Evolutionary conservation across 352 stramenopile genomes (phyloP).

Genomic region (Phytophthora melonis): DNA sequence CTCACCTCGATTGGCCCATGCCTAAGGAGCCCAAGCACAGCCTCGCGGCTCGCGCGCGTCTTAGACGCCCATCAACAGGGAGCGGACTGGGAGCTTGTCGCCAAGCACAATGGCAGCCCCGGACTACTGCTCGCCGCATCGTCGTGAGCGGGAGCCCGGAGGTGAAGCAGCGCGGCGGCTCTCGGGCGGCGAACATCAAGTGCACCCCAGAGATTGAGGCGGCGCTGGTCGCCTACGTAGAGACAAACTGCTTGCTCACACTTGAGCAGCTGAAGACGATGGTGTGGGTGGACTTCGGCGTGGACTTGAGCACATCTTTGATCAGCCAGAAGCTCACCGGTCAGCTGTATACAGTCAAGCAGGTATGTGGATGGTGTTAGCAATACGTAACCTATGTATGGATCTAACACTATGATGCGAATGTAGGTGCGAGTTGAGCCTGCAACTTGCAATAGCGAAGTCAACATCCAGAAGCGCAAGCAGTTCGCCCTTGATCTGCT

Average conservation of each 20-base stretch:
- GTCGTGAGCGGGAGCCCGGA: background rate
- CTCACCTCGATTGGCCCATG: too few relatives aligned
- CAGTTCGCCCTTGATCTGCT: background rate
- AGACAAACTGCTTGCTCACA: background rate
- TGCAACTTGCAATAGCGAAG: background rate
- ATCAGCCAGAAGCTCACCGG: too few relatives aligned
- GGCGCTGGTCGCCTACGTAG: too few relatives aligned
- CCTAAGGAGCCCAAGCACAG: too few relatives aligned
- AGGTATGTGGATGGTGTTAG: too few relatives aligned
- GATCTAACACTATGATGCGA: background rate
- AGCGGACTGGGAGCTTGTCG: slow-evolving; percentile 14
- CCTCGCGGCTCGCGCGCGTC: too few relatives aligned
- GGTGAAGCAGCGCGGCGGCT: background rate
- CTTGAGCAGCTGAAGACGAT: background rate
- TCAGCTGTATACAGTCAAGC: too few relatives aligned
- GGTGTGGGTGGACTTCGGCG: background rate
- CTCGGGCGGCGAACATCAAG: background rate
- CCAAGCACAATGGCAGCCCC: background rate
- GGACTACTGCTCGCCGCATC: slow-evolving; percentile 1
- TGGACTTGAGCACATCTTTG: background rate
- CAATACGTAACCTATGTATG: too few relatives aligned
- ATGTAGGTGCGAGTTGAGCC: background rate
- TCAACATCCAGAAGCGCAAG: background rate
- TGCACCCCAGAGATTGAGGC: background rate
- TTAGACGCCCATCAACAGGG: too few relatives aligned